These are phyloP conservation scores for Fusarium graminum DNA, from an alignment of 2,329 filamentous ascomycete genomes.

Conservation along the genomic window DNA sequence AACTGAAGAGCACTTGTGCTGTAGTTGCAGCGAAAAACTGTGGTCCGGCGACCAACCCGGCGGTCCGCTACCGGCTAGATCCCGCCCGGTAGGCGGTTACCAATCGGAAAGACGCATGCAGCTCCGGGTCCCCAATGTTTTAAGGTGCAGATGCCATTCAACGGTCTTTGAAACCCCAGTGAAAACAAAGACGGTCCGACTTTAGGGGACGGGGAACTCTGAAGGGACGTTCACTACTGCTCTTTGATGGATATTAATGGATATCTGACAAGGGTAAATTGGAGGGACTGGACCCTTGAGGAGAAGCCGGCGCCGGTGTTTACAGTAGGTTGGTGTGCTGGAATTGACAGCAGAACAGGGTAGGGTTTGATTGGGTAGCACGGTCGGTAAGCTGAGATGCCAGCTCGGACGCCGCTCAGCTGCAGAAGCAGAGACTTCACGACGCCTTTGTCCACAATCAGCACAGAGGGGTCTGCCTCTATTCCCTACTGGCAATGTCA, in stretches of 20 bases:
- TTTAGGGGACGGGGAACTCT: constrained; percentile 22
- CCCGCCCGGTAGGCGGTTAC: constrained; percentile 17
- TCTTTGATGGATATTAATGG: constrained; percentile 19
- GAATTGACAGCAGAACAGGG: not conserved
- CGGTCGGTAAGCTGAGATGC: constrained; percentile 22
- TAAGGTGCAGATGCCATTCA: constrained; percentile 22
- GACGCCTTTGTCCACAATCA: constrained; percentile 10
- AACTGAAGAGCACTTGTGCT: constrained; percentile 7
- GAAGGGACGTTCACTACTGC: constrained; percentile 16
- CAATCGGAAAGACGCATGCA: constrained; percentile 32
- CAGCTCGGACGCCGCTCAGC: constrained; percentile 19
- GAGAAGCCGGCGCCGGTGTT: constrained; percentile 8
- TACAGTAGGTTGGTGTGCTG: not conserved
- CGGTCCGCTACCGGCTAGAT: constrained; percentile 41
- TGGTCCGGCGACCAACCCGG: constrained; percentile 32
- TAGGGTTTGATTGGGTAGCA: not conserved
- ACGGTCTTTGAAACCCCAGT: constrained; percentile 31
- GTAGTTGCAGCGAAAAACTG: constrained; percentile 9
- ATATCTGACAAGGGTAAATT: constrained; percentile 13
- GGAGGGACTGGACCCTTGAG: constrained; percentile 11
- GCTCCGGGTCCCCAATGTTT: constrained; percentile 25
- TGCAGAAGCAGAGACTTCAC: constrained; percentile 32
- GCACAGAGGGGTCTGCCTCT: not conserved
- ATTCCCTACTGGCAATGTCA: constrained; percentile 31
- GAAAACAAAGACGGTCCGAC: constrained; percentile 33